phyloP scores from a whole-genome alignment of 1,139 yeast species.

The Candida sp. region DNA sequence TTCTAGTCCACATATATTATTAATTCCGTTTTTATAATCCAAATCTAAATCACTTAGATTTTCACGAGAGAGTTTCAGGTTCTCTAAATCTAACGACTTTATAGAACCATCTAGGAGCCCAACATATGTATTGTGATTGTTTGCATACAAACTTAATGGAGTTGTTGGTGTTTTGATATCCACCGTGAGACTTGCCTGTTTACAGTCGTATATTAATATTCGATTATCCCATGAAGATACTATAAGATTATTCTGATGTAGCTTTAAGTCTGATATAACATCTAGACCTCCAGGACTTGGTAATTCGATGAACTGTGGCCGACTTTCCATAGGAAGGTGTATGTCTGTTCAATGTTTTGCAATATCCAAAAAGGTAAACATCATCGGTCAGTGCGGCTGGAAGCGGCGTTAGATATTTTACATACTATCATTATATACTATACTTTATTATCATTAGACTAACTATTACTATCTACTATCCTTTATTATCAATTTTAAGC shows the following conservation, averaged over 20 bases:
- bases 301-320: constrained; percentile 11
- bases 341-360: background rate
- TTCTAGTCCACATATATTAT: constrained; percentile 21
- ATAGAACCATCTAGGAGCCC: constrained; percentile 43
- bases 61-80: constrained; percentile 19
- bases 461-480: background rate
- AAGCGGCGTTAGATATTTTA: background rate
- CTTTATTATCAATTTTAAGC: constrained; percentile 6
- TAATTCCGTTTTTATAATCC: constrained; percentile 23
- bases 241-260: constrained; percentile 21
- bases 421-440: background rate
- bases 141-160: constrained; percentile 10
- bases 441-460: background rate
- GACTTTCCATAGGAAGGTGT: constrained; percentile 4
- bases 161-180: constrained; percentile 9
- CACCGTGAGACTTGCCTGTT: constrained; percentile 7
- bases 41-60: constrained; percentile 8
- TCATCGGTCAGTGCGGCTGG: background rate
- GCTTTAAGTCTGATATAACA: constrained; percentile 25
- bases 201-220: constrained; percentile 32
- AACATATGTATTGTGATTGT: constrained; percentile 21
- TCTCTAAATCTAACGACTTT: constrained; percentile 41
- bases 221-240: constrained; percentile 42
- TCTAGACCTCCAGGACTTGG: constrained; percentile 21
- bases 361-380: background rate